phyloP scores from a whole-genome alignment of 2,329 filamentous ascomycete genomes.

The Lasiodiplodia sp. region DNA sequence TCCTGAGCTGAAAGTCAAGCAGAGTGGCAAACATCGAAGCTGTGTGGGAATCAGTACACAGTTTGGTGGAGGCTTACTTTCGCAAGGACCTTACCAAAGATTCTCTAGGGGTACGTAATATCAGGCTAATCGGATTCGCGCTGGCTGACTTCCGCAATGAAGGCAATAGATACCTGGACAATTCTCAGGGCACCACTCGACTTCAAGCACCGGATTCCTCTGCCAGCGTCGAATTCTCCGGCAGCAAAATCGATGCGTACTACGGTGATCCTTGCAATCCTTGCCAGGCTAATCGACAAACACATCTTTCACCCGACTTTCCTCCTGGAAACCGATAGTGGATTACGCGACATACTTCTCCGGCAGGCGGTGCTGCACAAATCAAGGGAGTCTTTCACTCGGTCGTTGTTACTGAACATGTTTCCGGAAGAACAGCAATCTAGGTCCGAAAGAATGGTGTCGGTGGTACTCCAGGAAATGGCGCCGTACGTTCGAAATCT shows the following conservation, averaged over 20 bases:
- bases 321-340: constrained; percentile 33
- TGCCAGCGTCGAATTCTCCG: constrained; percentile 41
- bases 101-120: not conserved
- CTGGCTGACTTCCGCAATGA: not conserved
- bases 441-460: not conserved
- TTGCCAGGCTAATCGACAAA: constrained; percentile 38
- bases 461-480: not conserved
- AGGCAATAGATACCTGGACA: not conserved
- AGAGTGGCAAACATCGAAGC: not conserved
- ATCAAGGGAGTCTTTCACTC: constrained; percentile 1
- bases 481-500: constrained; percentile 1
- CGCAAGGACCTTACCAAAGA: not conserved
- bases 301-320: constrained; percentile 46
- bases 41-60: not conserved
- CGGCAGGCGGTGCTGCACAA: not conserved
- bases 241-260: constrained; percentile 45
- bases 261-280: constrained; percentile 39
- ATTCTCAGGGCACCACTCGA: constrained; percentile 11
- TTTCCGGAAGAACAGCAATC: constrained; percentile 6
- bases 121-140: not conserved
- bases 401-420: constrained; percentile 3
- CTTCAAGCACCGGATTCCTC: constrained; percentile 37
- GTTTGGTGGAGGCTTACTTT: not conserved
- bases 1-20: not conserved
- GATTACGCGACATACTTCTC: constrained; percentile 25